Evolutionary conservation across 192 early-diverging fungal genomes (phyloP).

Genomic region (Phlyctochytrium planicorne): DNA sequence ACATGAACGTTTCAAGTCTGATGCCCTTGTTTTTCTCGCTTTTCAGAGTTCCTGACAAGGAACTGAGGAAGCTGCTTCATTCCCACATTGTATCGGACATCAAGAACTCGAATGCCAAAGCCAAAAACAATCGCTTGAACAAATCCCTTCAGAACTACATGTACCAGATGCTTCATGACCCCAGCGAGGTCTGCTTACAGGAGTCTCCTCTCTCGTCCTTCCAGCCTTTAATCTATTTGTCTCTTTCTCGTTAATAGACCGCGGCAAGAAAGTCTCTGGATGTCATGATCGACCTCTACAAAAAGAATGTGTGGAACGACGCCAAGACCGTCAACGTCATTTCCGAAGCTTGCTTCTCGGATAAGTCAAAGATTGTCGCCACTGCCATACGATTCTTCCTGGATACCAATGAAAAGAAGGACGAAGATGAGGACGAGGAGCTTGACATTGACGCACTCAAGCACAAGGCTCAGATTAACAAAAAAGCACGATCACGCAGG

Average conservation of each 20-base stretch:
- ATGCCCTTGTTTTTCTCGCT: slow-evolving; percentile 95
- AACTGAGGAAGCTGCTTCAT: slow-evolving; percentile 84
- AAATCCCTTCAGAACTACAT: slow-evolving; percentile 96
- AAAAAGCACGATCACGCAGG: slow-evolving; percentile 81
- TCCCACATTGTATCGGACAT: slow-evolving; percentile 95
- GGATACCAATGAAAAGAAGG: slow-evolving; percentile 64
- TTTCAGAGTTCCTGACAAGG: slow-evolving; percentile 92
- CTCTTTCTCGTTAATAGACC: slow-evolving; percentile 40
- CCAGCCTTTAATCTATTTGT: slow-evolving; percentile 3
- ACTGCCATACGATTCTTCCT: slow-evolving; percentile 96
- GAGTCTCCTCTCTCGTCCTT: background rate
- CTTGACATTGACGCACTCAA: slow-evolving; percentile 74
- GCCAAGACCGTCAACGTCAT: slow-evolving; percentile 99
- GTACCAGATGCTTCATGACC: slow-evolving; percentile 90
- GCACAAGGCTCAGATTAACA: slow-evolving; percentile 77
- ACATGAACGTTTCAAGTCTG: slow-evolving; percentile 30
- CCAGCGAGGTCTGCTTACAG: slow-evolving; percentile 48
- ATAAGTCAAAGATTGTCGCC: slow-evolving; percentile 84
- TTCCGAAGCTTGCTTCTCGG: slow-evolving; percentile 93
- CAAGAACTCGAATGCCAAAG: slow-evolving; percentile 86
- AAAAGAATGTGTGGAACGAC: slow-evolving; percentile 97
- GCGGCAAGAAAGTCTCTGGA: slow-evolving; percentile 97
- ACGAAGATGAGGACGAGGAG: slow-evolving; percentile 70
- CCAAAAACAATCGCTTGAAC: slow-evolving; percentile 98
- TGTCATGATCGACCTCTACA: slow-evolving; percentile 96